Base-by-base conservation (phyloP, 208 protist species). In the Trypanosoma scelopori region DNA sequence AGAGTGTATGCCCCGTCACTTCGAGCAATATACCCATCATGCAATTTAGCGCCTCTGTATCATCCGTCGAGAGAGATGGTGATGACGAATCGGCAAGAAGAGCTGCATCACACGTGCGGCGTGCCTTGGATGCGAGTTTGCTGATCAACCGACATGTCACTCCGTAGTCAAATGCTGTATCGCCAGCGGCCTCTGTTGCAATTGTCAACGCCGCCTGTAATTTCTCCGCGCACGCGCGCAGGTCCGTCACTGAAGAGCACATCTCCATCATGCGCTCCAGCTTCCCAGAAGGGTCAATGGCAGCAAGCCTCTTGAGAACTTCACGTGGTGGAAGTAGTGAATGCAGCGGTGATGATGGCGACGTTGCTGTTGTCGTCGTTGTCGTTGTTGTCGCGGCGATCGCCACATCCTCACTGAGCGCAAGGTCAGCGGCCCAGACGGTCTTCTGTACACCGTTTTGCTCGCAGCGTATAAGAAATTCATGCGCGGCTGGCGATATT, bases 381-480 rank as follows among this genome's bases (percentile, higher is more conserved):
- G n/a, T 50, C 37, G 1, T 20, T 25, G 32, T 43, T 23, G n/a
- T n/a, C n/a, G n/a, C n/a, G n/a, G n/a, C n/a, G n/a, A n/a, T n/a
- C n/a, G n/a, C n/a, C n/a, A n/a, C n/a, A n/a, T n/a, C n/a, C n/a
- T n/a, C n/a, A n/a, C n/a, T n/a, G n/a, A n/a, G n/a, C n/a, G n/a
- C n/a, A n/a, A 78, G 22, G 13, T 80, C 69, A 18, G 28, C 27
- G 2, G 42, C 67, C 87, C 85, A 92, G 18, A 69, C 65, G 11
- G 59, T 28, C 55, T 77, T 82, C n/a, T 74, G 73, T 43, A 95
- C 84, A 18, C 86, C 84, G 15, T 80, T 55, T 55, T 89, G 76
- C 56, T 95, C 86, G 56, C 86, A 93, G 49, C 86, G 89, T 48
- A 95, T 89, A 20, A 92, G 49, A 63, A 91, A 95, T 62, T 95